Percentiles rank a stretch among this genome's conserved stretches.
These are phyloP conservation scores for Cydonia oblonga DNA, from an alignment of 331 rosid genomes.

Conservation along the genomic window DNA sequence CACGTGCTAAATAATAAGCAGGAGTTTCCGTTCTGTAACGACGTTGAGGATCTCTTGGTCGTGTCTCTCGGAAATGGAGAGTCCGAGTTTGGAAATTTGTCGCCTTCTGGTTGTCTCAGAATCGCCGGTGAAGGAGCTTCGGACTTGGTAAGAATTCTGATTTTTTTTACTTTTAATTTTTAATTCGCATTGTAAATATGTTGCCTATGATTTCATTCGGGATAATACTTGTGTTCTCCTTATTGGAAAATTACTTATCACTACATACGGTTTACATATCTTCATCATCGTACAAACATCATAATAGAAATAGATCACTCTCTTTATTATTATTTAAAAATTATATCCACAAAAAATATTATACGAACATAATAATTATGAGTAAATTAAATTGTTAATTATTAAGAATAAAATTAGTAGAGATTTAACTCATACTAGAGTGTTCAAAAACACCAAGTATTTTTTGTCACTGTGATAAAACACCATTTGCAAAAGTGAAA, in stretches of 20 bases:
- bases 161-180: neutral
- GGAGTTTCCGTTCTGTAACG: conserved; percentile 79
- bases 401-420: no score
- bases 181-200: neutral
- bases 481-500: no score
- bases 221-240: no score
- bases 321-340: no score
- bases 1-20: conserved; percentile 86
- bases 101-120: conserved; percentile 37
- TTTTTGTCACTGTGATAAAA: no score
- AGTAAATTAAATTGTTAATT: no score
- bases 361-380: no score
- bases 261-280: rapidly evolving
- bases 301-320: rapidly evolving
- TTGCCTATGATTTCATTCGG: no score
- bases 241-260: no score
- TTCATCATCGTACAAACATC: no score
- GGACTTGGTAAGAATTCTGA: conserved; percentile 53
- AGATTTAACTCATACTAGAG: rapidly evolving
- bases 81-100: conserved; percentile 34
- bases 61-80: conserved; percentile 89
- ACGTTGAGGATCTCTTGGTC: conserved; percentile 71
- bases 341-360: no score
- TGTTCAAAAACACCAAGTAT: no score
- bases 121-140: conserved; percentile 90